phyloP scores from a whole-genome alignment of 192 early-diverging fungal species.

The Neocallimastix lanati region DNA sequence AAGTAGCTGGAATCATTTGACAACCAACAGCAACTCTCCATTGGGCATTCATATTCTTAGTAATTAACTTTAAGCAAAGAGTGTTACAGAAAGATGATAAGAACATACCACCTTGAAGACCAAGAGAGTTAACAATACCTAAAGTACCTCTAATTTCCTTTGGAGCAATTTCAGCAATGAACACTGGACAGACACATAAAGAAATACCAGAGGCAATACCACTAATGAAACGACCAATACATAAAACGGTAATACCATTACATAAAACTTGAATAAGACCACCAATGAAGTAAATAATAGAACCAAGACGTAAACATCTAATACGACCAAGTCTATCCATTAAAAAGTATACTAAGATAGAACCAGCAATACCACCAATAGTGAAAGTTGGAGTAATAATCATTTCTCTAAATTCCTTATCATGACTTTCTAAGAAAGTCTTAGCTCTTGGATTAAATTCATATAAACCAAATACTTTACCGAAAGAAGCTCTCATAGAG shows the following conservation, averaged over 20 bases:
- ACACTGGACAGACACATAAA: not conserved
- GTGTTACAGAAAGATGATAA: not conserved
- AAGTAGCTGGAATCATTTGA: not conserved
- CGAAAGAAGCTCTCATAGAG: not conserved
- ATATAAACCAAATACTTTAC: not conserved
- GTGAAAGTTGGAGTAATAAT: not conserved
- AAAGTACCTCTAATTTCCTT: not conserved
- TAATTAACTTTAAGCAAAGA: not conserved
- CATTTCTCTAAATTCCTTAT: not conserved
- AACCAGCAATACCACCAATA: not conserved
- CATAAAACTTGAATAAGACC: not conserved
- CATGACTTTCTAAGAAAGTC: not conserved
- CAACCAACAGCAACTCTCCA: not conserved
- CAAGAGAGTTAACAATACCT: not conserved
- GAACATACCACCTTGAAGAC: not conserved
- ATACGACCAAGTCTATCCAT: not conserved
- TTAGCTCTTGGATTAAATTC: not conserved
- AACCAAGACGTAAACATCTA: not conserved
- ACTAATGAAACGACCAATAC: not conserved
- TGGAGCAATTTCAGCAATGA: not conserved
- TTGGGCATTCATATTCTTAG: not conserved
- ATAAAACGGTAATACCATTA: not conserved
- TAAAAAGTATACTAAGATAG: not conserved
- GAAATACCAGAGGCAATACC: not conserved
- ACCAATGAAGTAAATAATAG: not conserved